Evolutionary conservation across 2,329 filamentous ascomycete species (phyloP).

Genomic region (Xylariaceae sp.): DNA sequence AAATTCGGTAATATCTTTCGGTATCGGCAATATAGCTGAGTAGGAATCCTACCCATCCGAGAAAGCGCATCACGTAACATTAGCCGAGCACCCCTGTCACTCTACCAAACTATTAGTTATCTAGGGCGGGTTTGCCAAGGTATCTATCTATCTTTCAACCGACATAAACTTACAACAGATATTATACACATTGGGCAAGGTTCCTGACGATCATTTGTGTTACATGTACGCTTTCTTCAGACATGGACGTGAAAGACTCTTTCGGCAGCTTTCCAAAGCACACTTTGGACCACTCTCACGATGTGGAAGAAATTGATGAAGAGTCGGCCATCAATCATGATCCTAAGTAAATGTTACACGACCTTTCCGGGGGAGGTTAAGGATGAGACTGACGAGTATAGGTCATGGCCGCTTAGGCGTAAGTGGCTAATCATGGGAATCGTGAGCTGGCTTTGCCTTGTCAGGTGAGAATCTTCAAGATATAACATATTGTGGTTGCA

Average conservation of each 20-base stretch:
- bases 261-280: background rate
- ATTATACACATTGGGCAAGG: background rate
- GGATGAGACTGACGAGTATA: conserved; percentile 16
- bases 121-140: background rate
- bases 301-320: background rate
- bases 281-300: background rate
- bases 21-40: conserved; percentile 20
- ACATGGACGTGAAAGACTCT: conserved; percentile 8
- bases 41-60: conserved; percentile 4
- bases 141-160: too few species aligned
- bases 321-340: background rate
- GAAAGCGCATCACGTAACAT: conserved; percentile 2
- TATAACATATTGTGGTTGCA: conserved; percentile 5
- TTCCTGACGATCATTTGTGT: background rate
- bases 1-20: conserved; percentile 20
- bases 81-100: conserved; percentile 17
- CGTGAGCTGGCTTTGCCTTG: conserved; percentile 24
- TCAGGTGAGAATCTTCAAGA: conserved; percentile 20
- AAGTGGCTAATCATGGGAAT: conserved; percentile 22
- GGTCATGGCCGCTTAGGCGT: conserved; percentile 19
- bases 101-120: background rate
- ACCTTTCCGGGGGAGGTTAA: background rate
- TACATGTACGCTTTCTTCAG: background rate
- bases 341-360: background rate
- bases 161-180: too few species aligned